Base-by-base conservation (phyloP, 2,329 filamentous ascomycete species). In the Colletotrichum tropicicola region DNA sequence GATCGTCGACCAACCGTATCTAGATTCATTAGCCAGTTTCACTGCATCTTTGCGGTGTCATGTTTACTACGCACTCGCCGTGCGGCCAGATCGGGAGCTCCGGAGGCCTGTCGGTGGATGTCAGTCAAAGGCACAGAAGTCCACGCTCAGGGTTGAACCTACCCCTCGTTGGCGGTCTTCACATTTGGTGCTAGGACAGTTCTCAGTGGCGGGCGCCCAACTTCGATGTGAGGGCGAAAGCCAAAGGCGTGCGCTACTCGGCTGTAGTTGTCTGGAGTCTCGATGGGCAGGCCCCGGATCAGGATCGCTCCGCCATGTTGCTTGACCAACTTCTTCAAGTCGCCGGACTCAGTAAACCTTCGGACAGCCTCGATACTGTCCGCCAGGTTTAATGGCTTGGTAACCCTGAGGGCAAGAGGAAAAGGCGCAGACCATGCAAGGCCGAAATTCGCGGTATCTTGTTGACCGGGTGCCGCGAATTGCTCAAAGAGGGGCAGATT, bases 51-150 rank as follows among this genome's bases (percentile, higher is more conserved):
- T 35, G 13, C 13, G 17, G 25, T 13, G 17, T n/a, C 0, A 6
- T 8, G 30, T 27, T 10, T 27, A 37, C 54, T 27, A 35, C 32
- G 6, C 35, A 58, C 59, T 78, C 77, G 30, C 74, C 77, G 21
- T 78, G 77, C 5, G 76, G 76, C 76, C 74, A 79, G 23, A 78
- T 79, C 0, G 77, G 77, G n/a, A 79, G 66, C 17, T 77, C 74
- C 7, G 77, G 74, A 4, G 76, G 76, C 48, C 67, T 67, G 27
- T 2, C 15, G 2, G 4, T 1, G 2, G 5, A 12, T 5, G 47
- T 63, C 10, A 52, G 39, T 28, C 17, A 6, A 12, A 4, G 25
- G 32, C 10, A 13, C n/a, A 5, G n/a, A n/a, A n/a, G 9, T 1
- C 1, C 4, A 35, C 5, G 32, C 32, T 35, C 32, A n/a, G n/a